Percentiles rank a stretch among this genome's conserved stretches.
Evolutionary conservation across 2,329 filamentous ascomycete species (phyloP).

Genomic region (Neonectria faginata): DNA sequence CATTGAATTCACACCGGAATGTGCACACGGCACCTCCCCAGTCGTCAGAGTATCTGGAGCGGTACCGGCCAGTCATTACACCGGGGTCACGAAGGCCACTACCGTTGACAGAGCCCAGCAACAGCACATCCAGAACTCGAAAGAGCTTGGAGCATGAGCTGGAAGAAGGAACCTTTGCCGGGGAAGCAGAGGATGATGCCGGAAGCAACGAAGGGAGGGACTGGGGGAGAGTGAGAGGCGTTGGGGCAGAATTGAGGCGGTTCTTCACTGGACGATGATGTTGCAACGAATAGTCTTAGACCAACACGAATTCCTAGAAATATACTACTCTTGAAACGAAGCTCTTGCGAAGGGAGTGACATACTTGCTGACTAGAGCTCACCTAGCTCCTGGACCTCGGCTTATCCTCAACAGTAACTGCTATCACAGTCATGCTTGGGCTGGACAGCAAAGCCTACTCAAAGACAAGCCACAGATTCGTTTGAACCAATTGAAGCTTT

Average conservation of each 20-base stretch:
- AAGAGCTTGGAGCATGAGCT: slow-evolving; percentile 29
- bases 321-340: background rate
- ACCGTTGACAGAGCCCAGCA: background rate
- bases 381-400: background rate
- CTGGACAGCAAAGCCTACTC: background rate
- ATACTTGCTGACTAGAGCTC: background rate
- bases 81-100: background rate
- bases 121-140: slow-evolving; percentile 4
- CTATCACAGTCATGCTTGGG: no score
- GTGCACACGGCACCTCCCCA: slow-evolving; percentile 32
- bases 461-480: background rate
- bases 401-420: no score
- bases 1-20: slow-evolving; percentile 31
- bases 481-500: background rate
- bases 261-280: slow-evolving; percentile 41
- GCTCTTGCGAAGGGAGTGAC: background rate
- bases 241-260: slow-evolving; percentile 43
- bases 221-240: slow-evolving; percentile 31
- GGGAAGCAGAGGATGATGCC: slow-evolving; percentile 13
- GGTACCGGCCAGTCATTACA: slow-evolving; percentile 43
- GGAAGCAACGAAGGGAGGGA: slow-evolving; percentile 8
- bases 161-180: slow-evolving; percentile 7
- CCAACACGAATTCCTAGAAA: background rate
- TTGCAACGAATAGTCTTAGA: background rate
- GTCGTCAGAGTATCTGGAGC: slow-evolving; percentile 52